Conservation (phyloP, 345 rosid species). For the Dimocarpus longan region DNA sequence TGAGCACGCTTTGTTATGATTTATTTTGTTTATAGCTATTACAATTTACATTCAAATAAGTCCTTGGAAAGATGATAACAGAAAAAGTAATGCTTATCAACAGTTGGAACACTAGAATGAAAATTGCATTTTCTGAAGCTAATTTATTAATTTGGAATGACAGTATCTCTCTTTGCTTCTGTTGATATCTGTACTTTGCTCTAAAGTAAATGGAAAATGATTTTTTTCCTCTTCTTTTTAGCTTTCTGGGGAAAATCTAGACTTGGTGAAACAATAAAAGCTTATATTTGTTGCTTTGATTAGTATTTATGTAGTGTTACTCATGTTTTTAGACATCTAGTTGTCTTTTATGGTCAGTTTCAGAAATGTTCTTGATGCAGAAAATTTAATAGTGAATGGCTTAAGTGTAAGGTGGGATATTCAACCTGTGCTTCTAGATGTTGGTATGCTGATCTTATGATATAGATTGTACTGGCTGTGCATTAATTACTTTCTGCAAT, state of each 20-base stretch:
- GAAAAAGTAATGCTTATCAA: neutral
- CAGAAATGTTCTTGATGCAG: constrained; percentile 11
- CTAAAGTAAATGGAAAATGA: neutral
- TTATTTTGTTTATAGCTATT: neutral
- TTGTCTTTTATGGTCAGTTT: neutral
- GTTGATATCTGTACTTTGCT: neutral
- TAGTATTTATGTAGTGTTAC: neutral
- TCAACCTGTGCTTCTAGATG: neutral
- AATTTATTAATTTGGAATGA: too few relatives aligned
- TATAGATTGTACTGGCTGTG: neutral
- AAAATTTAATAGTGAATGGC: neutral
- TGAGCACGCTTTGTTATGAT: neutral
- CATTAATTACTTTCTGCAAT: neutral
- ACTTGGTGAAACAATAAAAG: neutral
- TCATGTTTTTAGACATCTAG: too few relatives aligned
- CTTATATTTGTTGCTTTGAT: neutral
- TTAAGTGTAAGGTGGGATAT: neutral
- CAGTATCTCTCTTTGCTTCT: too few relatives aligned
- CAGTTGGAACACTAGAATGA: too few relatives aligned
- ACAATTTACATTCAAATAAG: neutral
- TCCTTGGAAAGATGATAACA: neutral
- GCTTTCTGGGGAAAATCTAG: neutral
- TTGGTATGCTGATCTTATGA: constrained; percentile 7
- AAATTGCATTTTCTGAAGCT: too few relatives aligned
- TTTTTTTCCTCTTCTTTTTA: neutral